These are phyloP conservation scores for Odonthalia washingtoniensis DNA, from an alignment of 31 red algal species.

Conservation along the genomic window DNA sequence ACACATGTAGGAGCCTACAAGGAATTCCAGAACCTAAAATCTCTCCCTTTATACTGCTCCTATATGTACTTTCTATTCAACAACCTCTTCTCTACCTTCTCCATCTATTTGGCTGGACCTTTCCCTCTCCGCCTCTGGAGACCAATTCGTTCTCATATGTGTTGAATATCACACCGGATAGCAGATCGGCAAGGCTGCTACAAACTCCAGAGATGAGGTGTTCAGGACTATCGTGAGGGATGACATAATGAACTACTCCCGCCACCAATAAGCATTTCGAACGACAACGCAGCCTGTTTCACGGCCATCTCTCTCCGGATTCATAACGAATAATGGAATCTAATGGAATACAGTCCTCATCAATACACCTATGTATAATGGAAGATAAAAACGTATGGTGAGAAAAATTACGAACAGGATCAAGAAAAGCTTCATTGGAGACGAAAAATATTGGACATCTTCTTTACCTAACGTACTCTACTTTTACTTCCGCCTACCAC, in stretches of 20 bases:
- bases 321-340: background rate
- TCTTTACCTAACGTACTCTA: background rate
- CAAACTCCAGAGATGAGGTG: background rate
- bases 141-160: conserved; percentile 5
- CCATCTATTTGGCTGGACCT: conserved; percentile 21
- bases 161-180: conserved; percentile 19
- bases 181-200: background rate
- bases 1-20: background rate
- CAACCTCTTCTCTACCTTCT: conserved; percentile 1
- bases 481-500: background rate
- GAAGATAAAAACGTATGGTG: conserved; percentile 11
- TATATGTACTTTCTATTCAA: background rate
- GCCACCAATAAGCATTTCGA: background rate
- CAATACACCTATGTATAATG: conserved; percentile 18
- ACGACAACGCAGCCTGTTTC: conserved; percentile 9
- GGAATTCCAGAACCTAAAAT: background rate
- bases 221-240: background rate
- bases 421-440: background rate
- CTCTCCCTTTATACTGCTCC: background rate
- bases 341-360: background rate
- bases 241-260: background rate
- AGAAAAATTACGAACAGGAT: background rate
- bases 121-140: background rate
- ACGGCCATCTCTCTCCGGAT: background rate
- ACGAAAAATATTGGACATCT: background rate